These are phyloP conservation scores for Clathrus columnatus DNA, from an alignment of 768 basidiomycete species.

Conservation along the genomic window DNA sequence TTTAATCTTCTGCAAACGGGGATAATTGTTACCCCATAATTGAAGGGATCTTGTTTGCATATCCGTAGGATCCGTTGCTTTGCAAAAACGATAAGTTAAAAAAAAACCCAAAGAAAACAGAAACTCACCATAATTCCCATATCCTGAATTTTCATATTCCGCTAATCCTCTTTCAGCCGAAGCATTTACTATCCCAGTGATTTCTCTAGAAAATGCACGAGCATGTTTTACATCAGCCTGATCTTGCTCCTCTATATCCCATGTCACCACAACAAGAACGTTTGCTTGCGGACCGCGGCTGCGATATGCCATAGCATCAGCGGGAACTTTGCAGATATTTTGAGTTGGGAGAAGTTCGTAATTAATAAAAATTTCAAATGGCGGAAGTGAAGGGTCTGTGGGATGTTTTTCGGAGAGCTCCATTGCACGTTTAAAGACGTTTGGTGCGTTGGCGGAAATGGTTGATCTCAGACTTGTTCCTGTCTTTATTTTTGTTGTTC, in stretches of 20 bases:
- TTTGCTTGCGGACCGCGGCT: slow-evolving; percentile 27
- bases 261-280: slow-evolving; percentile 26
- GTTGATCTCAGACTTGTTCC: slow-evolving; percentile 4
- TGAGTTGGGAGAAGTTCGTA: slow-evolving; percentile 36
- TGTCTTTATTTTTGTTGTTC: neutral
- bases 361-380: slow-evolving; percentile 22
- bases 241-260: slow-evolving; percentile 24
- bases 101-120: too few relatives aligned
- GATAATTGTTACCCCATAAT: slow-evolving; percentile 30
- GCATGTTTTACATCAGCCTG: slow-evolving; percentile 24
- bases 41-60: slow-evolving; percentile 14
- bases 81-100: neutral
- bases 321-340: slow-evolving; percentile 24
- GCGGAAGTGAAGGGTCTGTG: neutral
- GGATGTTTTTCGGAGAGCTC: slow-evolving; percentile 21
- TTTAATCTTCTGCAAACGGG: slow-evolving; percentile 29
- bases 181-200: slow-evolving; percentile 24
- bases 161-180: slow-evolving; percentile 24
- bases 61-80: slow-evolving; percentile 2
- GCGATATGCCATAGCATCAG: slow-evolving; percentile 33
- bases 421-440: slow-evolving; percentile 24
- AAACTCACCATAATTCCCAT: slow-evolving; percentile 39
- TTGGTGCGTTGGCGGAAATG: slow-evolving; percentile 19
- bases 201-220: slow-evolving; percentile 22
- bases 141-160: slow-evolving; percentile 25